Conservation (phyloP, 176 grass and related monocot genomes). For the Zoysia japonica region DNA sequence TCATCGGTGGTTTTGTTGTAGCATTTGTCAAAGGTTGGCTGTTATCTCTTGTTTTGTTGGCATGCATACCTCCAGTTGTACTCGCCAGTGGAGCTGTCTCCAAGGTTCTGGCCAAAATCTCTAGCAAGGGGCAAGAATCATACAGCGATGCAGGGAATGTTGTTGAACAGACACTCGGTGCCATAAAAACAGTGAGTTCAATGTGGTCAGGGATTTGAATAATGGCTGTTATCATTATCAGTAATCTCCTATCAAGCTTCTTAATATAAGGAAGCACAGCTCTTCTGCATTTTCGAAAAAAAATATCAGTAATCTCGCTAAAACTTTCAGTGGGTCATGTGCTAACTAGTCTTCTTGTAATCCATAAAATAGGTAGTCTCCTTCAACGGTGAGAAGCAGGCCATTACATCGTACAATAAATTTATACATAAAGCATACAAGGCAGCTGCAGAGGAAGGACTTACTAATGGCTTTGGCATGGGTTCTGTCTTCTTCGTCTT, state of each 20-base stretch:
- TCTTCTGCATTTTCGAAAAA: too few relatives aligned
- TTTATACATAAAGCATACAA: slow-evolving; percentile 59
- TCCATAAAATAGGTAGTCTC: slow-evolving; percentile 52
- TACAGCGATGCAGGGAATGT: slow-evolving; percentile 68
- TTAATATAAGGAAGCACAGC: too few relatives aligned
- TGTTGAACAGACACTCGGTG: slow-evolving; percentile 77
- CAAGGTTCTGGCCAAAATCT: slow-evolving; percentile 34
- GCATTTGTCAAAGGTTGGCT: slow-evolving; percentile 72
- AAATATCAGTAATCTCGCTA: not conserved
- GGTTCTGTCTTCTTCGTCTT: slow-evolving; percentile 51
- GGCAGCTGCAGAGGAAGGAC: slow-evolving; percentile 54
- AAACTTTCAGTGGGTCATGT: slow-evolving; percentile 1
- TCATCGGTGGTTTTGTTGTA: slow-evolving; percentile 67
- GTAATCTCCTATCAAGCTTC: too few relatives aligned
- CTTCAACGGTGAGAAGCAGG: slow-evolving; percentile 74
- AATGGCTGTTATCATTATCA: not conserved
- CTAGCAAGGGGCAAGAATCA: slow-evolving; percentile 54
- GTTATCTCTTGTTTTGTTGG: slow-evolving; percentile 64
- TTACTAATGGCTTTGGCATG: slow-evolving; percentile 58
- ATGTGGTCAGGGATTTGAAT: not conserved
- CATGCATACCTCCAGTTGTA: slow-evolving; percentile 57
- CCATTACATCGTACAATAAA: slow-evolving; percentile 53
- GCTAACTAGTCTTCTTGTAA: not conserved
- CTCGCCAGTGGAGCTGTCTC: slow-evolving; percentile 55
- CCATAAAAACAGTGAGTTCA: slow-evolving; percentile 75